A percentile compares a stretch with the other conserved stretches of the same genome.
Evolutionary conservation across 1,284 basidiomycete genomes (phyloP).

Genomic region (Sanguinoderma infundibulare): DNA sequence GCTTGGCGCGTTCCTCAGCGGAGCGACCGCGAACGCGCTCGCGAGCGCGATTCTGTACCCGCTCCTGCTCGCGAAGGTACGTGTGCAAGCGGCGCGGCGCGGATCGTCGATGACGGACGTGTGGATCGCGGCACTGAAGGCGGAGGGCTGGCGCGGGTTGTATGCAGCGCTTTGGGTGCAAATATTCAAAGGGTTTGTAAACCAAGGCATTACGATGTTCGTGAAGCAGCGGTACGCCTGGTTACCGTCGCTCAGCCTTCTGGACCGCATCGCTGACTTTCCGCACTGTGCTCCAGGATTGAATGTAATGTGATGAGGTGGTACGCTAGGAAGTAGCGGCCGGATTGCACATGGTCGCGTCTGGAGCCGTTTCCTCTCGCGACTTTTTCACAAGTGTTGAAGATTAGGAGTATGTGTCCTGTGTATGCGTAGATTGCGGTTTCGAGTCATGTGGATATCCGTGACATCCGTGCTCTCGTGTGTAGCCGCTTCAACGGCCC

Average conservation of each 20-base stretch:
- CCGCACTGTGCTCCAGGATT: background rate
- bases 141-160: constrained; percentile 42
- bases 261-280: background rate
- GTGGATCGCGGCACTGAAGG: constrained; percentile 27
- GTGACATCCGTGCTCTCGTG: too few relatives aligned
- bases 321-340: background rate
- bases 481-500: too few relatives aligned
- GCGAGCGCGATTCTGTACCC: constrained; percentile 56
- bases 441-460: too few relatives aligned
- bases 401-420: too few relatives aligned
- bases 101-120: constrained; percentile 27
- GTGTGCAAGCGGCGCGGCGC: constrained; percentile 44
- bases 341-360: background rate
- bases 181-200: constrained; percentile 57
- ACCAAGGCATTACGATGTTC: constrained; percentile 59
- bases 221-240: constrained; percentile 55
- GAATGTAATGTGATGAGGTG: constrained; percentile 8
- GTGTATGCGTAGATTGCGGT: too few relatives aligned
- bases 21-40: constrained; percentile 48
- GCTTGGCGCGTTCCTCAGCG: constrained; percentile 53
- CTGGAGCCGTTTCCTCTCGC: background rate
- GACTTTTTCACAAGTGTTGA: too few relatives aligned
- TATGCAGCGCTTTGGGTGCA: constrained; percentile 60
- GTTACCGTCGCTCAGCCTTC: background rate
- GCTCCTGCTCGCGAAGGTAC: constrained; percentile 60